Conservation (phyloP, 2,329 filamentous ascomycete genomes). For the Fusarium phyllophilum region DNA sequence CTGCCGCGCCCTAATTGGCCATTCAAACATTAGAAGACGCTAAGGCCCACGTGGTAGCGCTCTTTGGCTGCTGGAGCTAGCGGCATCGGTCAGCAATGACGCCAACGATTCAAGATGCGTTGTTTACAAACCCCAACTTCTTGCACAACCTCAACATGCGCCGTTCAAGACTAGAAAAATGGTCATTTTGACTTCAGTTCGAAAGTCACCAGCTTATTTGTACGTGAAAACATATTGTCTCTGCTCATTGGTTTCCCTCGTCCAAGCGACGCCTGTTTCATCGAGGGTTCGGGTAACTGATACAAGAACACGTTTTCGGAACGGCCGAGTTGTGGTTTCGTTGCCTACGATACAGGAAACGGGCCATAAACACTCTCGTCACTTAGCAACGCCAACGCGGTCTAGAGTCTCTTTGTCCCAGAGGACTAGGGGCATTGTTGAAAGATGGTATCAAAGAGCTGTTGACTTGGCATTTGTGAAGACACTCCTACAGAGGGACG, state of each 20-base stretch:
- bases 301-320: background rate
- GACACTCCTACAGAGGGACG: constrained; percentile 11
- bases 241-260: constrained; percentile 35
- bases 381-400: accelerated
- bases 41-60: constrained; percentile 8
- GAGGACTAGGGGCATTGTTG: background rate
- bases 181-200: constrained; percentile 36
- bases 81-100: constrained; percentile 9
- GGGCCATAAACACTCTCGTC: too few relatives aligned
- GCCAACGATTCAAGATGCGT: background rate
- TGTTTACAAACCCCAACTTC: background rate
- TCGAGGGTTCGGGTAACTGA: constrained; percentile 17
- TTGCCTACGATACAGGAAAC: background rate
- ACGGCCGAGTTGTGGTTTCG: background rate
- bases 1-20: background rate
- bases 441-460: constrained; percentile 33
- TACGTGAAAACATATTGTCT: constrained; percentile 40
- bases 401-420: background rate
- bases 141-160: background rate
- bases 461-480: constrained; percentile 32
- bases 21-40: accelerated
- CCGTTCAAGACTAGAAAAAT: background rate
- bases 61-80: background rate
- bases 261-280: constrained; percentile 35
- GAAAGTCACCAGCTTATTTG: constrained; percentile 39